phyloP scores from a whole-genome alignment of 305 asterid genomes.

The Solanum chacoense region DNA sequence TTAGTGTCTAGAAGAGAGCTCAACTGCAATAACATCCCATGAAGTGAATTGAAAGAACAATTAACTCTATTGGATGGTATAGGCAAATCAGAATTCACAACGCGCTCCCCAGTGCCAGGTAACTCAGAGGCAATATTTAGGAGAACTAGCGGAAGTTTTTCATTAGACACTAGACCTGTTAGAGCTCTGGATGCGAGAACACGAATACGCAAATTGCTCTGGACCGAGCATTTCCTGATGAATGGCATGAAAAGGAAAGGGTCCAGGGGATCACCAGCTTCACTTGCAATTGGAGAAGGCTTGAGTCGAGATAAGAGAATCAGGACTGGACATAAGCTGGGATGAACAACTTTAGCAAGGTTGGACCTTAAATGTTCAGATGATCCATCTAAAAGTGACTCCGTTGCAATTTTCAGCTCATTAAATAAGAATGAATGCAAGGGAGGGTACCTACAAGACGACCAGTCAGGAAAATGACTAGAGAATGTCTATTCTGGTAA shows the following conservation, averaged over 20 bases:
- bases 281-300: constrained; percentile 77
- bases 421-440: constrained; percentile 65
- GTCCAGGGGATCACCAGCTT: constrained; percentile 67
- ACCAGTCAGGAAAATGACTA: not conserved
- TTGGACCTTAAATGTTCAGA: constrained; percentile 39
- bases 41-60: constrained; percentile 60
- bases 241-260: constrained; percentile 84
- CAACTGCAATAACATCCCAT: constrained; percentile 84
- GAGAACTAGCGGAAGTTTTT: constrained; percentile 58
- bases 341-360: constrained; percentile 69
- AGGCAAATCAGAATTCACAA: constrained; percentile 14
- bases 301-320: constrained; percentile 81
- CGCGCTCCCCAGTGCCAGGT: constrained; percentile 23
- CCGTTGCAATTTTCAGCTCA: constrained; percentile 80
- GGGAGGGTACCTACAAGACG: constrained; percentile 69
- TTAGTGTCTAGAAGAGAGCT: constrained; percentile 65
- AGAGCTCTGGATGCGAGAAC: constrained; percentile 88
- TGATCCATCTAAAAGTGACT: constrained; percentile 45
- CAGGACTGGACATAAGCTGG: constrained; percentile 92
- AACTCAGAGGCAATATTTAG: constrained; percentile 70
- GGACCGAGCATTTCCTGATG: constrained; percentile 80
- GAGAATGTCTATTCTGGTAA: not conserved
- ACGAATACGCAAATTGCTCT: constrained; percentile 73
- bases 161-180: constrained; percentile 68
- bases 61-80: constrained; percentile 7